Evolutionary conservation across 805 yeast genomes (phyloP).

Genomic region (Pichia phayaonensis): DNA sequence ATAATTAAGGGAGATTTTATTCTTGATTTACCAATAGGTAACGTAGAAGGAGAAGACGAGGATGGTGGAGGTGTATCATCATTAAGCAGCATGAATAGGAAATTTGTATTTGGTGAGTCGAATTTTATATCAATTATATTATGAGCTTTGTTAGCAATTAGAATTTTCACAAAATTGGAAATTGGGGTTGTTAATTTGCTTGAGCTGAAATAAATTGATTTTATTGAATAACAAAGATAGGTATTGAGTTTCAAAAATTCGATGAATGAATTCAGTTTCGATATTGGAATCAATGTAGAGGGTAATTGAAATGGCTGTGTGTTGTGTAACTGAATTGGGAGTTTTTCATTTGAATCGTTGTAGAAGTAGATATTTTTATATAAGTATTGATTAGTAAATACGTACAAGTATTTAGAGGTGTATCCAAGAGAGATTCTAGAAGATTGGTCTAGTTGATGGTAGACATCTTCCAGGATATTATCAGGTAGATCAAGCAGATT

Average conservation of each 20-base stretch:
- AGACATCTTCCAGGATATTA: conserved; percentile 1
- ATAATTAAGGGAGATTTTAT: not conserved
- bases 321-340: not conserved
- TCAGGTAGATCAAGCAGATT: conserved; percentile 3
- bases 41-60: not conserved
- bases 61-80: not conserved
- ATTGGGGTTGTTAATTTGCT: not conserved
- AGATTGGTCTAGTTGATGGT: not conserved
- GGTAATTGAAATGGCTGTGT: not conserved
- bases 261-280: not conserved
- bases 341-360: not conserved
- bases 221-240: not conserved
- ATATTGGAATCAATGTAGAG: conserved; percentile 1
- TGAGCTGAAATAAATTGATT: not conserved
- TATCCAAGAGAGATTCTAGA: not conserved
- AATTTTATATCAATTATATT: not conserved
- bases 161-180: not conserved
- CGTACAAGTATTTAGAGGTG: not conserved
- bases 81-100: not conserved
- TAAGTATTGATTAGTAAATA: not conserved
- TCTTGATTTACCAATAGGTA: not conserved
- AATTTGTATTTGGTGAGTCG: not conserved
- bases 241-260: not conserved
- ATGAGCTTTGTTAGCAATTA: not conserved
- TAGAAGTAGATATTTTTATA: conserved; percentile 1